These are phyloP conservation scores for Talaromyces islandicus DNA, from an alignment of 2,329 filamentous ascomycete genomes.

Conservation along the genomic window DNA sequence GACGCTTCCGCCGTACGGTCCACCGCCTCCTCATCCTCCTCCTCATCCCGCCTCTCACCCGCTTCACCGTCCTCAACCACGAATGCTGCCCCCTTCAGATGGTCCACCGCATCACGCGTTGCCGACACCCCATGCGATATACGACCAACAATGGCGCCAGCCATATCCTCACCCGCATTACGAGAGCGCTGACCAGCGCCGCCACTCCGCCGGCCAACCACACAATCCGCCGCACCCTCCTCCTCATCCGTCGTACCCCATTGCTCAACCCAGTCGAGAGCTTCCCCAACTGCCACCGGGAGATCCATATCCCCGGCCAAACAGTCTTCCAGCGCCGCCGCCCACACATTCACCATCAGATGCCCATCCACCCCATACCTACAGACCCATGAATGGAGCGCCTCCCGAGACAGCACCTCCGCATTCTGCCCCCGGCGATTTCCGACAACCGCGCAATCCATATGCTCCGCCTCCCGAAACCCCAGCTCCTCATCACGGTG, in stretches of 20 bases:
- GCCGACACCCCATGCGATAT: constrained; percentile 21
- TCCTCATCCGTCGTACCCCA: neutral
- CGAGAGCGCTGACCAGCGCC: constrained; percentile 24
- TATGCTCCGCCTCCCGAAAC: constrained; percentile 25
- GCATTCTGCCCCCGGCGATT: constrained; percentile 26
- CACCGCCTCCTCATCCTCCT: constrained; percentile 21
- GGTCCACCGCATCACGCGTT: constrained; percentile 24
- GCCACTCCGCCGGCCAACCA: constrained; percentile 21
- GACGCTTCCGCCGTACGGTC: constrained; percentile 17
- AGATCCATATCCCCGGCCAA: constrained; percentile 26
- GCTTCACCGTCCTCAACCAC: constrained; percentile 3
- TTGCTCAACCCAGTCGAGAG: constrained; percentile 22
- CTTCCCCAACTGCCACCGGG: constrained; percentile 29
- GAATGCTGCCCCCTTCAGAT: constrained; percentile 12
- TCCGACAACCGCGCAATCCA: constrained; percentile 23
- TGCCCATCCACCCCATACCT: constrained; percentile 21
- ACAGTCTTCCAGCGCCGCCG: constrained; percentile 22
- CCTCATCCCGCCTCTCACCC: constrained; percentile 9
- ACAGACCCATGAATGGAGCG: constrained; percentile 29
- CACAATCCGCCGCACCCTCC: neutral
- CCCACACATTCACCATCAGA: constrained; percentile 22
- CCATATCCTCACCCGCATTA: constrained; percentile 25
- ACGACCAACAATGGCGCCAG: constrained; percentile 29
- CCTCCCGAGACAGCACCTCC: constrained; percentile 24
- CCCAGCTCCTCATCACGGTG: constrained; percentile 20